Evolutionary conservation across 2,329 filamentous ascomycete genomes (phyloP).

Genomic region (Colletotrichum chrysophilum): DNA sequence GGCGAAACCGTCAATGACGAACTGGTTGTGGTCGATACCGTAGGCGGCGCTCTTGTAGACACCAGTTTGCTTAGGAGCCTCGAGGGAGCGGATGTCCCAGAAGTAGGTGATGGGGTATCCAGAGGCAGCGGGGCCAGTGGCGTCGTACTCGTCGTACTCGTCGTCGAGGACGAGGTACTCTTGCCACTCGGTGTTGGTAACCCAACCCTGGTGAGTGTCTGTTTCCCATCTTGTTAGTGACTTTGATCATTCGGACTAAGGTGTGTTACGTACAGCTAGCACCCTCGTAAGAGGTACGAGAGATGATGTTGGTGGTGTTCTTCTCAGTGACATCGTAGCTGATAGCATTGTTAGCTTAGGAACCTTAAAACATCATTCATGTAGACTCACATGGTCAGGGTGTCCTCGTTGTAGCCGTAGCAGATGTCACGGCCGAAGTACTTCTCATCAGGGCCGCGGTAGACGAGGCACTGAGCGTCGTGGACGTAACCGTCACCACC

Average conservation of each 20-base stretch:
- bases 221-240: conserved; percentile 9
- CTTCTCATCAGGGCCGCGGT: conserved; percentile 50
- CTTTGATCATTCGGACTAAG: too few species aligned
- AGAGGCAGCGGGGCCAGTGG: conserved; percentile 34
- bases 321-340: conserved; percentile 58
- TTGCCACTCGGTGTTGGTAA: conserved; percentile 47
- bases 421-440: conserved; percentile 53
- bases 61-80: conserved; percentile 44
- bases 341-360: background rate
- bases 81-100: conserved; percentile 48
- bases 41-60: conserved; percentile 38
- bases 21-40: conserved; percentile 50
- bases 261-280: conserved; percentile 29
- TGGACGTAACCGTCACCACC: conserved; percentile 55
- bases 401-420: conserved; percentile 58
- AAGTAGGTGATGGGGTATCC: conserved; percentile 52
- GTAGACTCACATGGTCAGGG: conserved; percentile 43
- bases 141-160: conserved; percentile 52
- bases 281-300: conserved; percentile 57
- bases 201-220: conserved; percentile 61
- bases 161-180: conserved; percentile 41
- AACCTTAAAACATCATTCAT: background rate
- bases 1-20: conserved; percentile 42
- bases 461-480: conserved; percentile 55
- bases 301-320: conserved; percentile 49